A percentile compares a stretch with the other conserved stretches of the same genome.
Conservation (phyloP, 2,329 filamentous ascomycete genomes). For the Stenocarpella maydis region DNA sequence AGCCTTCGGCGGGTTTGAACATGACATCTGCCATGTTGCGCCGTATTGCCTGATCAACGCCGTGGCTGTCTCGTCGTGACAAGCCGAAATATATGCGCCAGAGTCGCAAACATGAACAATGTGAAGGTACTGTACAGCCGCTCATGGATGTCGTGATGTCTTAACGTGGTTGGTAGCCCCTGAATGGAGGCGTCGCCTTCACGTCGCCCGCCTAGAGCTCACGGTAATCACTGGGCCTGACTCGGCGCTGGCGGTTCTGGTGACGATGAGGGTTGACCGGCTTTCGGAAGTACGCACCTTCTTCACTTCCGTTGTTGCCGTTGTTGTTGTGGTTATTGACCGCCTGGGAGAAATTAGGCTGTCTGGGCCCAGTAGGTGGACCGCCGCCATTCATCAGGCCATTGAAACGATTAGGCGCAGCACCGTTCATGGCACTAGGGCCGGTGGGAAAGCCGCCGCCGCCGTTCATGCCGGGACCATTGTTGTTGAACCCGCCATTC, state of each 20-base stretch:
- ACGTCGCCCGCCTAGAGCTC: conserved; percentile 66
- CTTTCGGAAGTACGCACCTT: conserved; percentile 93
- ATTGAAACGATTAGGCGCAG: conserved; percentile 36
- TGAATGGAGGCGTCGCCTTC: conserved; percentile 17
- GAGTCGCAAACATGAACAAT: not conserved
- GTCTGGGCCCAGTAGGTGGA: conserved; percentile 34
- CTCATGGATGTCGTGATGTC: not conserved
- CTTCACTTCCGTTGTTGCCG: conserved; percentile 60
- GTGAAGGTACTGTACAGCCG: conserved; percentile 7
- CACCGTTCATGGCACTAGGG: conserved; percentile 44
- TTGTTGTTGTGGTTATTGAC: conserved; percentile 47
- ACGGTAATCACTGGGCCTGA: conserved; percentile 89
- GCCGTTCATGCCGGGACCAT: conserved; percentile 41
- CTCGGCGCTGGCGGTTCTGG: conserved; percentile 79
- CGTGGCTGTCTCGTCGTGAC: not conserved
- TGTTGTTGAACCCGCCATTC: conserved; percentile 44
- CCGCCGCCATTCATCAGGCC: conserved; percentile 44
- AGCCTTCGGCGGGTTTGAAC: not conserved
- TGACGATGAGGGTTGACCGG: conserved; percentile 94
- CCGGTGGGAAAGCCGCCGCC: conserved; percentile 31
- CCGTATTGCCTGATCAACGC: not conserved
- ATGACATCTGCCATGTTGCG: not conserved
- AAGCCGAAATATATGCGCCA: not conserved
- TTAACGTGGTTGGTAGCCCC: conserved; percentile 16
- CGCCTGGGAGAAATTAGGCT: conserved; percentile 31